Percentiles rank a stretch among this genome's conserved stretches.
Evolutionary conservation across 2,329 filamentous ascomycete species (phyloP).

Genomic region (Boeremia exigua): DNA sequence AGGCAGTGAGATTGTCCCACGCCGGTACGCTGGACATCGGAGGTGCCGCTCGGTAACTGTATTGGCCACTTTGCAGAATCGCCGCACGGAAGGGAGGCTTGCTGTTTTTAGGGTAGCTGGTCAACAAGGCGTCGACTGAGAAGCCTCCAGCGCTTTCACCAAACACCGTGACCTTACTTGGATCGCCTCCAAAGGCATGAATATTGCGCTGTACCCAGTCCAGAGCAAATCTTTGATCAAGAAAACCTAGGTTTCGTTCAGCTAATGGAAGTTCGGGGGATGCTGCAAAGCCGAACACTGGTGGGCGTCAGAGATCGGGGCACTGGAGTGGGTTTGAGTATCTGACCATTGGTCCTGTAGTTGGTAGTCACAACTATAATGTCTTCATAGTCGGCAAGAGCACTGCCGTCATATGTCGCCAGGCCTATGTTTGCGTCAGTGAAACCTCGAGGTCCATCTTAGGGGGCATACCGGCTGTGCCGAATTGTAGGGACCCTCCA

Average conservation of each 20-base stretch:
- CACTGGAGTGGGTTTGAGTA: rapidly evolving
- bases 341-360: slow-evolving; percentile 40
- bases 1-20: slow-evolving; percentile 31
- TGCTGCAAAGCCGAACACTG: slow-evolving; percentile 40
- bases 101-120: slow-evolving; percentile 30
- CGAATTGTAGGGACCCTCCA: slow-evolving; percentile 37
- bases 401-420: slow-evolving; percentile 31
- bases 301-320: background rate
- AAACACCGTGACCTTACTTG: slow-evolving; percentile 56
- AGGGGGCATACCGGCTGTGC: slow-evolving; percentile 21
- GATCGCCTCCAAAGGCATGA: slow-evolving; percentile 57
- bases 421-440: slow-evolving; percentile 10
- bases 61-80: slow-evolving; percentile 37
- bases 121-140: slow-evolving; percentile 35
- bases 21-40: slow-evolving; percentile 14
- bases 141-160: slow-evolving; percentile 38
- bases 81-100: slow-evolving; percentile 37
- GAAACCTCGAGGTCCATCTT: background rate
- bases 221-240: slow-evolving; percentile 62
- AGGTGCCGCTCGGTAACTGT: slow-evolving; percentile 26
- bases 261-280: slow-evolving; percentile 28
- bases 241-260: slow-evolving; percentile 58
- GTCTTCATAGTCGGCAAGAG: slow-evolving; percentile 40
- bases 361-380: slow-evolving; percentile 37
- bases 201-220: slow-evolving; percentile 62